Evolutionary conservation across 139 green algal genomes (phyloP), one percentile per base, ranked within the genome.

Genomic region (Chlorella sorokiniana): DNA sequence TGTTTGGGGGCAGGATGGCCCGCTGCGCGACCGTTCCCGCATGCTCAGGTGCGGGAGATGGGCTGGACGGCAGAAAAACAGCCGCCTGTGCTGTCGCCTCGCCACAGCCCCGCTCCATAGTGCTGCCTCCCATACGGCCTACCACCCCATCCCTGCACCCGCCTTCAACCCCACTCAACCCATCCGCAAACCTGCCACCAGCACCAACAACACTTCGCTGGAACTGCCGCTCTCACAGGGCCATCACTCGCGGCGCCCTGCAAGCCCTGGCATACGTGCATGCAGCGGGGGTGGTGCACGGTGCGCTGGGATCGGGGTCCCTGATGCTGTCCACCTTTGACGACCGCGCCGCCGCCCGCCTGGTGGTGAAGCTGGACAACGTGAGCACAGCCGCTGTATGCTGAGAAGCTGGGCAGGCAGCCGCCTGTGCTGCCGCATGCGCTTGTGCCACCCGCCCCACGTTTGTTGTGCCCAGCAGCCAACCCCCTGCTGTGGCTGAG

Each of bases 301-400:
- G 92, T 33, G 91, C 90, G 1, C 80, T 96, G 22, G 89, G 88
- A 51, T 86, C 75, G 38, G 93, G 91, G 14, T 91, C 86, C 14
- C 75, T 96, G 45, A 81, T 95, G 65, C 69, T 96, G 27, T 89
- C 72, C 73, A 88, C 87, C 18, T 91, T 89, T 37, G 85, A 92
- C 41, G 90, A 93, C 76, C 69, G 81, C 52, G 73, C 81, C 37
- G 73, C 84, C 0, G 61, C 69, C 11, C 64, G 75, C 7, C 82
- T 96, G 45, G 78, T 90, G 0, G 88, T 96, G 5, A 95, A 95
- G 81, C 76, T 96, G n/a, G 92, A 96, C 83, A 94, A 94, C 37
- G 73, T 79, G 73, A 68, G 73, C 22, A 7, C n/a, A 8, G 4
- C 2, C n/a, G 25, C 16, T 41, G 61, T 11, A 8, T 54, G 41